Percentiles rank a stretch among this genome's conserved stretches.
Evolutionary conservation across 257 asterid genomes (phyloP).

Genomic region (Buddleja alternifolia): DNA sequence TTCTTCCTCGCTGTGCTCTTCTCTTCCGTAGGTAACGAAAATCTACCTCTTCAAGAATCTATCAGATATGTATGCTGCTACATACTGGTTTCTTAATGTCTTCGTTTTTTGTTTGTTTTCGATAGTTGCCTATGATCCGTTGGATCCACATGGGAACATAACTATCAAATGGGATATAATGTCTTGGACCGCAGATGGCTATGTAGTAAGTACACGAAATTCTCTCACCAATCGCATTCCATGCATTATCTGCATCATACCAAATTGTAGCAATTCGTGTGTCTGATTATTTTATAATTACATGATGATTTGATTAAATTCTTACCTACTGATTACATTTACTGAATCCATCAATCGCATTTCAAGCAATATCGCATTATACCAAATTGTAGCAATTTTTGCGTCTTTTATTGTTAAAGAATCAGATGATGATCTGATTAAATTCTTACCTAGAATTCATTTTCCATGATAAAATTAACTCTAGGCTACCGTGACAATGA

Average conservation of each 20-base stretch:
- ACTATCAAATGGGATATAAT: constrained; percentile 94
- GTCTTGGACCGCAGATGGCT: constrained; percentile 97
- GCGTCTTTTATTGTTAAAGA: too few species aligned
- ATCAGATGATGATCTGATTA: too few species aligned
- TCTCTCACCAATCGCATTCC: neutral
- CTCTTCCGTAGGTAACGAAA: constrained; percentile 52
- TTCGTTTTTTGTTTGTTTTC: neutral
- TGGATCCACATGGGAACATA: constrained; percentile 92
- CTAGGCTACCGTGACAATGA: constrained; percentile 70
- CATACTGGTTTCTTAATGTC: neutral
- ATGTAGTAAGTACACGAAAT: constrained; percentile 56
- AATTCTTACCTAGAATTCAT: too few species aligned
- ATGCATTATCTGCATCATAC: neutral
- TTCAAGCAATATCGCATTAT: too few species aligned
- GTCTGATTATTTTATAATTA: too few species aligned
- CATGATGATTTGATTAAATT: too few species aligned
- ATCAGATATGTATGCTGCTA: neutral
- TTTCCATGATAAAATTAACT: too few species aligned
- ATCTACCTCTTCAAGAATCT: neutral
- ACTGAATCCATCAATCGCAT: too few species aligned
- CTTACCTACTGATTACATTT: too few species aligned
- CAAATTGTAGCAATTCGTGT: neutral
- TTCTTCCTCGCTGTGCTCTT: constrained; percentile 39
- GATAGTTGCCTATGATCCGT: constrained; percentile 83
- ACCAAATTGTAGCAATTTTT: too few species aligned